Conservation (phyloP, 108 stramenopile species). For the Parietichytrium sp. region DNA sequence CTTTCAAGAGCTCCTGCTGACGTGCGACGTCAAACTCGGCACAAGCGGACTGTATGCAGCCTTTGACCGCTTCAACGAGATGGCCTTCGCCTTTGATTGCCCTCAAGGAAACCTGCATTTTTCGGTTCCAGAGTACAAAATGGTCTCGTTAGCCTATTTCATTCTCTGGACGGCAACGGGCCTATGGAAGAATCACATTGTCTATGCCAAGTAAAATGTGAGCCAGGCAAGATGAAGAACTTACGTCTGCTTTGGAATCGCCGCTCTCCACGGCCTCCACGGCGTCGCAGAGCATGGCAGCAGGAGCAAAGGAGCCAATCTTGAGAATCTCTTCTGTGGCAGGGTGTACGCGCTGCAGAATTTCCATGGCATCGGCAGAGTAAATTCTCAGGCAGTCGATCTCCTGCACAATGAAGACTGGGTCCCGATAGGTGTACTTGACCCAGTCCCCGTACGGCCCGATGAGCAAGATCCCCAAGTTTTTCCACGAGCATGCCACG, state of each 20-base stretch:
- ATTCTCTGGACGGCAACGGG: too few species aligned
- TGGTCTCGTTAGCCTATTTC: too few species aligned
- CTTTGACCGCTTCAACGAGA: constrained; percentile 72
- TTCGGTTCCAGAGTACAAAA: too few species aligned
- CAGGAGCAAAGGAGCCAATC: constrained; percentile 85
- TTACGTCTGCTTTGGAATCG: constrained; percentile 75
- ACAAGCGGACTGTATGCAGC: constrained; percentile 78
- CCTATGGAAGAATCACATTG: too few species aligned
- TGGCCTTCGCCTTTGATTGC: constrained; percentile 67
- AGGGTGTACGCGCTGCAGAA: constrained; percentile 86
- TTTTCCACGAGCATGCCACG: constrained; percentile 85
- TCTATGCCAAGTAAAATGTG: too few species aligned
- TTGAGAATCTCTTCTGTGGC: constrained; percentile 76
- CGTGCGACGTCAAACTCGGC: constrained; percentile 78
- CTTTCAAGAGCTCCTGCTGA: constrained; percentile 83
- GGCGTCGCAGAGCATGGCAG: constrained; percentile 89
- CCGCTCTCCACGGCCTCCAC: constrained; percentile 85
- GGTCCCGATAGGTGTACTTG: constrained; percentile 74
- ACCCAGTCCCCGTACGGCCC: constrained; percentile 94
- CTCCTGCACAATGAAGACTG: constrained; percentile 80
- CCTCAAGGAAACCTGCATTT: too few species aligned
- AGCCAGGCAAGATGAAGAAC: not conserved
- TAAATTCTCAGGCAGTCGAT: constrained; percentile 88
- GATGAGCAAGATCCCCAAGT: constrained; percentile 85
- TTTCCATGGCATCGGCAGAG: constrained; percentile 72